A percentile compares a stretch with the other conserved stretches of the same genome.
These are phyloP conservation scores for Suillus paluster DNA, from an alignment of 768 basidiomycete species.

Conservation along the genomic window DNA sequence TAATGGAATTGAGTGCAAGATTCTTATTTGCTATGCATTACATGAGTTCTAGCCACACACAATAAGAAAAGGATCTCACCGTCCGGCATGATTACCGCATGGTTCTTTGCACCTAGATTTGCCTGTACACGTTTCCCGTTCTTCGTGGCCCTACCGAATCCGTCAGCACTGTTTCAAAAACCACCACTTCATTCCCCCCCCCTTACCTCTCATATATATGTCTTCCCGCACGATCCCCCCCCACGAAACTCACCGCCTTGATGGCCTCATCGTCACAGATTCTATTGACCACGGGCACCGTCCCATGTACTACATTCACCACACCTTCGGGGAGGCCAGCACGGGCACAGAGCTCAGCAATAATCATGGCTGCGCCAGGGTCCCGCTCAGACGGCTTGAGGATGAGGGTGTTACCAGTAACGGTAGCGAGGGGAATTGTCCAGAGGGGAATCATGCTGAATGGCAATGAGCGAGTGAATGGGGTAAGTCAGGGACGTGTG, in stretches of 20 bases:
- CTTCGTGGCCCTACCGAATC: conserved; percentile 63
- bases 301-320: conserved; percentile 90
- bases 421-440: conserved; percentile 89
- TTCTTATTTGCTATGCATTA: conserved; percentile 80
- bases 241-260: conserved; percentile 96
- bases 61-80: conserved; percentile 49
- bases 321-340: conserved; percentile 90
- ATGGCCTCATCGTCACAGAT: conserved; percentile 93
- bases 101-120: conserved; percentile 96
- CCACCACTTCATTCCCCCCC: conserved; percentile 8
- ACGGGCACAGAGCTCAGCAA: conserved; percentile 90
- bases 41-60: conserved; percentile 6
- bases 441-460: conserved; percentile 93
- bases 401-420: conserved; percentile 92
- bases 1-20: conserved; percentile 85
- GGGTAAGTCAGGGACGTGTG: conserved; percentile 6
- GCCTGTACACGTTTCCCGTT: conserved; percentile 91
- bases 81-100: conserved; percentile 92
- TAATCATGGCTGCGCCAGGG: conserved; percentile 97
- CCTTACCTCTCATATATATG: conserved; percentile 88
- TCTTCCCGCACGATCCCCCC: conserved; percentile 89
- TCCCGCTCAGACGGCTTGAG: conserved; percentile 97
- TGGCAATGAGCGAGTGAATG: conserved; percentile 4
- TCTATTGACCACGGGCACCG: conserved; percentile 86
- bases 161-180: conserved; percentile 10